These are phyloP conservation scores for Acanthamoeba royreba DNA, from an alignment of 208 protist genomes.

Conservation along the genomic window DNA sequence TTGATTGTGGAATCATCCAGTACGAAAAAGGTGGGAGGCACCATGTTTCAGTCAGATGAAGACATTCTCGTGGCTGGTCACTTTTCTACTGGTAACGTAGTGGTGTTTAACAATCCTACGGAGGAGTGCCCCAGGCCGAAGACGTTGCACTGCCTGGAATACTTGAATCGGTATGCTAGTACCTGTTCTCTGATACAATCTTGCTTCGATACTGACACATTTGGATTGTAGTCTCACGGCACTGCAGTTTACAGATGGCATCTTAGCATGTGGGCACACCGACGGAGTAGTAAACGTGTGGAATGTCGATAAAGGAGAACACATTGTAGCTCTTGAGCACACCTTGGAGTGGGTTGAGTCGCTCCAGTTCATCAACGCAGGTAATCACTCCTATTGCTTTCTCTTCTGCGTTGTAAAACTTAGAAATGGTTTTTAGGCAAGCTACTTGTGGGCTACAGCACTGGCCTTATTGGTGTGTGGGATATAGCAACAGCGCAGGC, in stretches of 20 bases:
- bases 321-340: neutral
- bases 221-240: neutral
- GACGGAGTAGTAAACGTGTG: neutral
- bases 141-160: neutral
- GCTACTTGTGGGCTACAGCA: neutral
- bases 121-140: neutral
- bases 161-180: neutral
- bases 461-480: neutral
- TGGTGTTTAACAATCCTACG: neutral
- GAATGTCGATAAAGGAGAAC: neutral
- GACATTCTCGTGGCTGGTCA: neutral
- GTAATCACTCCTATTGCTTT: neutral
- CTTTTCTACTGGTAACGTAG: neutral
- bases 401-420: neutral
- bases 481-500: neutral
- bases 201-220: neutral
- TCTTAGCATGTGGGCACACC: neutral
- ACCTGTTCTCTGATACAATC: neutral
- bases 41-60: neutral
- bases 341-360: neutral
- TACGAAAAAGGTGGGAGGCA: neutral
- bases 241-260: neutral
- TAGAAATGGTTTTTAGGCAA: neutral
- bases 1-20: neutral
- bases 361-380: neutral